Conservation (phyloP, 495 filamentous ascomycete species). For the Aspergillus mulundensis region DNA sequence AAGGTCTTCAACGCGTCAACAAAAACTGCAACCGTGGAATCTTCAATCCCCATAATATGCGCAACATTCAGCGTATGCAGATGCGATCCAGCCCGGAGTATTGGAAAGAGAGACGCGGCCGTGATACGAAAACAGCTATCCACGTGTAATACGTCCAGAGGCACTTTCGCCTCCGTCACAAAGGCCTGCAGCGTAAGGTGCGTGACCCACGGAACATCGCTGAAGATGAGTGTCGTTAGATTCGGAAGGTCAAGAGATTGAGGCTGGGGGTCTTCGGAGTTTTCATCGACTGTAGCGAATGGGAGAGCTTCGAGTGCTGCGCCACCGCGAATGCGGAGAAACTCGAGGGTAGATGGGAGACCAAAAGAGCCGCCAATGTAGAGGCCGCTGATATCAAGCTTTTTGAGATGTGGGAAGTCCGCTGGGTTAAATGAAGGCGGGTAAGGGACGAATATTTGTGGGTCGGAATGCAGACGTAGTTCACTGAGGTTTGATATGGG, state of each 20-base stretch:
- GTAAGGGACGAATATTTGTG: constrained; percentile 20
- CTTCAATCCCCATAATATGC: constrained; percentile 21
- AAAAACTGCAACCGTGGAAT: constrained; percentile 15
- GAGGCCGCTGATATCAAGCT: constrained; percentile 30
- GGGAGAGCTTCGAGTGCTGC: constrained; percentile 15
- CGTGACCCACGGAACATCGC: constrained; percentile 26
- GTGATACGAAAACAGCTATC: constrained; percentile 25
- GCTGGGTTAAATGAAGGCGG: constrained; percentile 16
- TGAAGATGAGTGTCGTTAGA: constrained; percentile 31
- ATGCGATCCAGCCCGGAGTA: constrained; percentile 13
- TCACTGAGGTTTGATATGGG: constrained; percentile 37
- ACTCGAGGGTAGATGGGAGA: constrained; percentile 30
- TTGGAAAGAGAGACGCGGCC: neutral
- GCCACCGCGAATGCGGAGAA: constrained; percentile 29
- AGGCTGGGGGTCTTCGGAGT: neutral
- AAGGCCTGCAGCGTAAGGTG: constrained; percentile 15
- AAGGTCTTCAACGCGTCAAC: constrained; percentile 20
- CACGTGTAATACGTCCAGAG: constrained; percentile 27
- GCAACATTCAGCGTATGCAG: constrained; percentile 32
- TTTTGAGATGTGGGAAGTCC: constrained; percentile 24
- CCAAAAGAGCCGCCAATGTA: constrained; percentile 15
- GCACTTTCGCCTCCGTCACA: constrained; percentile 19
- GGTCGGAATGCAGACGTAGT: constrained; percentile 30
- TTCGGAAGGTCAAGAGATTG: constrained; percentile 20
- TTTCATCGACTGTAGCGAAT: constrained; percentile 3